Conservation (phyloP, 257 asterid genomes). For the Gentiana dahurica region DNA sequence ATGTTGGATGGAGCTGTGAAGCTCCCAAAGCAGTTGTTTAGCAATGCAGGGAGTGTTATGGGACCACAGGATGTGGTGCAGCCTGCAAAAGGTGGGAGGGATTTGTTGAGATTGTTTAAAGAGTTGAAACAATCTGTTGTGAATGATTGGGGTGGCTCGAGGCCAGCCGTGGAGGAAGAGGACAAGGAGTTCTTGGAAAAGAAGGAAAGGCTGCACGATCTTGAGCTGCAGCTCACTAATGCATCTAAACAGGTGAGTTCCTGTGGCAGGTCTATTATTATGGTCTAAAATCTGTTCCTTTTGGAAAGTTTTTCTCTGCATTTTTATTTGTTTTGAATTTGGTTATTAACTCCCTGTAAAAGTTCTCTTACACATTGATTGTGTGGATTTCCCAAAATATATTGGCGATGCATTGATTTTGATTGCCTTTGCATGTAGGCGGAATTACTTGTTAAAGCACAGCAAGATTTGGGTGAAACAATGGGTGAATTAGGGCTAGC, state of each 20-base stretch:
- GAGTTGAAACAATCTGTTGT: constrained; percentile 90
- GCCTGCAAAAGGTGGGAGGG: constrained; percentile 86
- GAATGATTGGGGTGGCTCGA: constrained; percentile 78
- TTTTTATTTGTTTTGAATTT: not conserved
- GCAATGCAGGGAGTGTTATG: constrained; percentile 57
- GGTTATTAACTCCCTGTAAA: too few relatives aligned
- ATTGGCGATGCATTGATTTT: not conserved
- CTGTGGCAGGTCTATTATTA: not conserved
- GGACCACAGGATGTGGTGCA: constrained; percentile 88
- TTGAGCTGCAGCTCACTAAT: constrained; percentile 79
- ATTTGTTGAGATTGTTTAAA: constrained; percentile 81
- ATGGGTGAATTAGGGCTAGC: constrained; percentile 90
- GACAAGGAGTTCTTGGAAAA: constrained; percentile 81
- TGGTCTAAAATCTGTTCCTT: too few relatives aligned
- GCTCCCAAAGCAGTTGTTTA: constrained; percentile 85
- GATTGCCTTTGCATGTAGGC: constrained; percentile 36
- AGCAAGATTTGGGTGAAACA: constrained; percentile 80
- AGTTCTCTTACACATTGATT: not conserved
- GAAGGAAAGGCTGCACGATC: constrained; percentile 57
- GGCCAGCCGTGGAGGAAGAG: constrained; percentile 65
- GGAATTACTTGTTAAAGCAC: constrained; percentile 80
- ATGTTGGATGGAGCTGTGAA: constrained; percentile 89
- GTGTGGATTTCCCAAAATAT: too few relatives aligned
- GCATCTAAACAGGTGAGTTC: constrained; percentile 67
- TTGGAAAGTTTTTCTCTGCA: not conserved